Evolutionary conservation across 371 early-diverging fungal species (phyloP).

Genomic region (Batkoa obscura): DNA sequence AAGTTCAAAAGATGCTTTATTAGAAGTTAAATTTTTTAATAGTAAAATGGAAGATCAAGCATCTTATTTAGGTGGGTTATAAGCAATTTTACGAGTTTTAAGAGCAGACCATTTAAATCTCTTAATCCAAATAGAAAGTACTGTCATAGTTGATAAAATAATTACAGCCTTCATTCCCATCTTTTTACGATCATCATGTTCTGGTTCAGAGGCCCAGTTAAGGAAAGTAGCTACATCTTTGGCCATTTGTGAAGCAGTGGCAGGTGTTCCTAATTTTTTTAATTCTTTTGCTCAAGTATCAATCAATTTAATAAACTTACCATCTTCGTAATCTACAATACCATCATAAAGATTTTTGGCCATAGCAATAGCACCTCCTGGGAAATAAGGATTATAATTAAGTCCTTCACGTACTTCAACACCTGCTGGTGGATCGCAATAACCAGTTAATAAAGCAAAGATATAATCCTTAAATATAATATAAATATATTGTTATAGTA

Average conservation of each 20-base stretch:
- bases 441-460: constrained; percentile 86
- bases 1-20: too few species aligned
- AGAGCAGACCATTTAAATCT: constrained; percentile 56
- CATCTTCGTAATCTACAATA: constrained; percentile 92
- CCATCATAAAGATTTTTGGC: constrained; percentile 86
- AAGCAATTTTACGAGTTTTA: constrained; percentile 65
- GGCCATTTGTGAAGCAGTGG: constrained; percentile 91
- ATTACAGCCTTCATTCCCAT: constrained; percentile 82
- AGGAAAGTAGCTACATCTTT: constrained; percentile 92
- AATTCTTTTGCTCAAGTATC: neutral
- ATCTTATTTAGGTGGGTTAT: constrained; percentile 16
- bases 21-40: too few species aligned
- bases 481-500: neutral
- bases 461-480: constrained; percentile 58
- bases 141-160: constrained; percentile 25
- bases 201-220: constrained; percentile 90
- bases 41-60: neutral
- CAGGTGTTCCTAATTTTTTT: constrained; percentile 48
- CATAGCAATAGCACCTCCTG: constrained; percentile 96
- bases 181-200: constrained; percentile 91
- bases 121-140: constrained; percentile 54
- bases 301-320: neutral
- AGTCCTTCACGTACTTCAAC: constrained; percentile 86
- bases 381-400: constrained; percentile 98
- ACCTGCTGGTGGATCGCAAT: constrained; percentile 91